Evolutionary conservation across 2,329 filamentous ascomycete genomes (phyloP), one percentile per base, ranked within the genome.

Genomic region (Penicillium sumatraense): DNA sequence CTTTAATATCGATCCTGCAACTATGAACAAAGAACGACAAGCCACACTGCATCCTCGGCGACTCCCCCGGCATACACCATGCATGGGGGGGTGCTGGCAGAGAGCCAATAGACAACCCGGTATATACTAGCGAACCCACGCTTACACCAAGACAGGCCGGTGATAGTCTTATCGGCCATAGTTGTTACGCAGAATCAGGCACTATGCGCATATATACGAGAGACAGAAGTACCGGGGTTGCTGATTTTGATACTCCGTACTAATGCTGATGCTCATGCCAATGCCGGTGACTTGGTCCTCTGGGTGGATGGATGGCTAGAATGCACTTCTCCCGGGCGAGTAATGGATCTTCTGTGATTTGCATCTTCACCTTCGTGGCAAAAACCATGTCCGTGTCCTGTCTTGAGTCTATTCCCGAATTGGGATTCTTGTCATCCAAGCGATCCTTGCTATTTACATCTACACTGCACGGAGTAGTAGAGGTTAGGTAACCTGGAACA

Each of bases 31-130:
- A 29, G 40, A 47, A 51, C 35, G 41, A 31, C 42, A 36, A 56
- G 51, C 58, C 60, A 58, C 51, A 26, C 51, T 58, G 20, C 48
- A 24, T 44, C 46, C 29, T 50, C 41, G 9, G 3, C 14, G 49
- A 45, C 47, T 24, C 40, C 40, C 40, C 33, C 36, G 54, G 44
- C 26, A 51, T 57, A 49, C 53, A 41, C 40, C 48, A 47, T 58
- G 53, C 53, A 59, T 54, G 5, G 50, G 11, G 50, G 11, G 29
- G 41, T 42, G 27, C 20, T 27, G 48, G 13, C 10, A 29, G 23
- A 31, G 16, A 18, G 41, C 63, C 56, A 65, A 65, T 63, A 35
- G 48, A 7, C 1, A 16, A 38, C 51, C 56, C 31, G 23, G 57
- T 53, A 48, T 61, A 57, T 59, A 61, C 49, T 55, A 53, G 50